Evolutionary conservation across 805 yeast genomes (phyloP).

Genomic region (Wickerhamiella shivajii): DNA sequence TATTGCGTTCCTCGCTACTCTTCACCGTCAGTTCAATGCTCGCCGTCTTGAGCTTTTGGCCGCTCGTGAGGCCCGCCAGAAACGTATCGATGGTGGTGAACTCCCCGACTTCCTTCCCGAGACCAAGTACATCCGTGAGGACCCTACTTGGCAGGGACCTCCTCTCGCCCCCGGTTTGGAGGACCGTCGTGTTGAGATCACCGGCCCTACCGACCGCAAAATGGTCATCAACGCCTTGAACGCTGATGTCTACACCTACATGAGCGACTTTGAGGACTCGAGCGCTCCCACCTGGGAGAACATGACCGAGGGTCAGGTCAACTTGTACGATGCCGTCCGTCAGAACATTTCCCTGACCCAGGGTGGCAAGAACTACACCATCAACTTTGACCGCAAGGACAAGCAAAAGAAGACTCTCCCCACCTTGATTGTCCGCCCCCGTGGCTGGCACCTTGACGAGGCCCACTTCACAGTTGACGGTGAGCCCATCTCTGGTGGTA

Average conservation of each 20-base stretch:
- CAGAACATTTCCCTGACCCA: constrained; percentile 31
- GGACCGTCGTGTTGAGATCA: constrained; percentile 62
- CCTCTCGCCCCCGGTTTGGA: constrained; percentile 51
- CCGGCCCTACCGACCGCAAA: constrained; percentile 63
- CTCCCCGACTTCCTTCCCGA: constrained; percentile 59
- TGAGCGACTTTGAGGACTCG: constrained; percentile 67
- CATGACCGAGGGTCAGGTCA: constrained; percentile 54
- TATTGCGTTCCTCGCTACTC: constrained; percentile 47
- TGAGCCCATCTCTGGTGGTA: constrained; percentile 48
- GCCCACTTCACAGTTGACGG: constrained; percentile 53
- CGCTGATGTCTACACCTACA: constrained; percentile 54
- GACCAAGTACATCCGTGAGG: constrained; percentile 45
- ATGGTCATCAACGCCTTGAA: constrained; percentile 64
- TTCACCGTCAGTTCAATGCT: constrained; percentile 48
- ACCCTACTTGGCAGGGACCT: constrained; percentile 59
- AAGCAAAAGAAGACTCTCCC: constrained; percentile 32
- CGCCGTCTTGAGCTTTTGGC: constrained; percentile 41
- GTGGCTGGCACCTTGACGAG: constrained; percentile 66
- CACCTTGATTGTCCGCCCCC: constrained; percentile 37
- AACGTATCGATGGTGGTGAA: constrained; percentile 42
- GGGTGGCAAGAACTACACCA: constrained; percentile 33
- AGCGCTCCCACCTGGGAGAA: constrained; percentile 58
- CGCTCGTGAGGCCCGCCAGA: constrained; percentile 41
- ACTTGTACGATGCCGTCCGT: constrained; percentile 55
- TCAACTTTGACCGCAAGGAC: constrained; percentile 33